Conservation (phyloP, 208 protist species). For the Leishmania martiniquensis region DNA sequence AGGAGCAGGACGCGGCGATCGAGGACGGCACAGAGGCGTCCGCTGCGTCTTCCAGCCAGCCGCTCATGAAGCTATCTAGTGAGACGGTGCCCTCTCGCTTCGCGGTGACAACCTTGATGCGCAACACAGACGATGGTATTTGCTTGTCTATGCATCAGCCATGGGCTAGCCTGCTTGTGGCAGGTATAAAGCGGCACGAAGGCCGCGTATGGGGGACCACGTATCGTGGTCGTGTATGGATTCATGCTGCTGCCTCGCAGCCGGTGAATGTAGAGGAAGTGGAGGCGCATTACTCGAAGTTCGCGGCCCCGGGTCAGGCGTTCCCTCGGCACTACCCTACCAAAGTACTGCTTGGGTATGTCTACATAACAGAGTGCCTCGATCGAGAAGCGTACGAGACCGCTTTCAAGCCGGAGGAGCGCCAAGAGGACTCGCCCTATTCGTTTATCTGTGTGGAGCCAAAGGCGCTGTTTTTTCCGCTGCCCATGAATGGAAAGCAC, state of each 20-base stretch:
- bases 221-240: slow-evolving; percentile 93
- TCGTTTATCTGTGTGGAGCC: slow-evolving; percentile 89
- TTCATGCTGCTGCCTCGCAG: slow-evolving; percentile 79
- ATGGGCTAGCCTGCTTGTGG: slow-evolving; percentile 91
- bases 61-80: slow-evolving; percentile 12
- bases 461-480: slow-evolving; percentile 75
- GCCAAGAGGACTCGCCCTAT: slow-evolving; percentile 84
- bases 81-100: slow-evolving; percentile 31
- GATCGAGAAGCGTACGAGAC: slow-evolving; percentile 64
- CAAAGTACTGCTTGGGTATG: slow-evolving; percentile 88
- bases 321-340: slow-evolving; percentile 93
- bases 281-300: slow-evolving; percentile 76
- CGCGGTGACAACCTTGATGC: slow-evolving; percentile 58
- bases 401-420: slow-evolving; percentile 52
- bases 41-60: slow-evolving; percentile 6
- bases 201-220: slow-evolving; percentile 83
- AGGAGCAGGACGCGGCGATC: slow-evolving; percentile 16
- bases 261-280: slow-evolving; percentile 70
- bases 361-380: slow-evolving; percentile 85
- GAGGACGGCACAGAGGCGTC: slow-evolving; percentile 11
- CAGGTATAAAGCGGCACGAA: slow-evolving; percentile 93
- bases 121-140: slow-evolving; percentile 76
- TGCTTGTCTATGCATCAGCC: slow-evolving; percentile 95
- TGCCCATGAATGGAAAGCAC: slow-evolving; percentile 91
- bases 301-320: slow-evolving; percentile 40